These are phyloP conservation scores for Termitomyces sp. DNA, from an alignment of 768 basidiomycete genomes.

Conservation along the genomic window DNA sequence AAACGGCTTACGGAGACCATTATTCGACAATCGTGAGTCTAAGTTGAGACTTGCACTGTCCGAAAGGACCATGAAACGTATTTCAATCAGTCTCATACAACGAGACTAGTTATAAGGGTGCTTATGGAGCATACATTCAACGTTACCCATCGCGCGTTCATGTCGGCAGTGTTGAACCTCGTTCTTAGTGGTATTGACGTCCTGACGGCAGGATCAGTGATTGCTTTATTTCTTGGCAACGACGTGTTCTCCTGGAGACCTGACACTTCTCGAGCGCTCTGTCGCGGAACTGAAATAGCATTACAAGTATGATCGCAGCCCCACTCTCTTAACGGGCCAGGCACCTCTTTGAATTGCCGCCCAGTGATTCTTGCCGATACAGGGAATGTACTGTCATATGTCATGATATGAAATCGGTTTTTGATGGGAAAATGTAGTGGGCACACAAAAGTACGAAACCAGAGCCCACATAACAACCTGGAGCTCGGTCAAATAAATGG, in stretches of 20 bases:
- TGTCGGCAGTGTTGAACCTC: not conserved
- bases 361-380: not conserved
- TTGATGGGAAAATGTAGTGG: too few species aligned
- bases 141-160: not conserved
- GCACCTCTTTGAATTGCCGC: not conserved
- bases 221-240: not conserved
- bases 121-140: not conserved
- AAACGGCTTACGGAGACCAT: not conserved
- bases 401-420: too few species aligned
- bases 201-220: not conserved
- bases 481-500: too few species aligned
- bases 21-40: not conserved
- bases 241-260: not conserved
- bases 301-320: too few species aligned
- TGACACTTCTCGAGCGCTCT: not conserved
- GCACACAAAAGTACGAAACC: too few species aligned
- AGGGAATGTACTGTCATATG: not conserved
- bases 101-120: not conserved
- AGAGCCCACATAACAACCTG: too few species aligned
- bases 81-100: not conserved
- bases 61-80: not conserved
- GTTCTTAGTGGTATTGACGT: conserved; percentile 2
- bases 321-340: not conserved
- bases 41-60: not conserved
- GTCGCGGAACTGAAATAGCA: too few species aligned